These are phyloP conservation scores for Hamamelis virginiana DNA, from an alignment of 164 flowering plant species.

Conservation along the genomic window DNA sequence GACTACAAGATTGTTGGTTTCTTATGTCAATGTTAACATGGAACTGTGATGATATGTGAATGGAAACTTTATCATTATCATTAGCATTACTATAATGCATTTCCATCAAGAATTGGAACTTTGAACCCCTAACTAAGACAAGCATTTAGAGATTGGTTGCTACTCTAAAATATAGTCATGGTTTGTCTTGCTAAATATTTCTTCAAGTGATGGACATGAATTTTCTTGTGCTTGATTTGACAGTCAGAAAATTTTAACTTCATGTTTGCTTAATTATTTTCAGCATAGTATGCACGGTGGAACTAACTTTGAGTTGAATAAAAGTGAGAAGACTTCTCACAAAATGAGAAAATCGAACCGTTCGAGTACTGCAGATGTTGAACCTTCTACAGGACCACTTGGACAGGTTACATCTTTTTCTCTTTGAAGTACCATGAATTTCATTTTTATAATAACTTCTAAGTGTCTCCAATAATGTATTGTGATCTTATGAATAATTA, in stretches of 20 bases:
- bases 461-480: neutral
- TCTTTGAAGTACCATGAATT: neutral
- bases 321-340: slow-evolving; percentile 11
- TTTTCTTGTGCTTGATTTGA: neutral
- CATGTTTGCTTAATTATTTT: slow-evolving; percentile 2
- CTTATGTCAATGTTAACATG: too few relatives aligned
- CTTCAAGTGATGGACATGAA: too few relatives aligned
- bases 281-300: slow-evolving; percentile 14
- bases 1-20: too few relatives aligned
- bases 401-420: slow-evolving; percentile 33
- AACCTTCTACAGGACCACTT: slow-evolving; percentile 27
- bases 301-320: slow-evolving; percentile 6
- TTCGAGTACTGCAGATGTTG: slow-evolving; percentile 19
- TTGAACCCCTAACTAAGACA: too few relatives aligned
- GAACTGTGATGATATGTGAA: too few relatives aligned
- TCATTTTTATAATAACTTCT: neutral
- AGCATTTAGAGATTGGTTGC: too few relatives aligned
- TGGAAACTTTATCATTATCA: too few relatives aligned
- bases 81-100: neutral
- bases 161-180: too few relatives aligned
- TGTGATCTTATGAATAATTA: neutral
- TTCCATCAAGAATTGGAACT: neutral
- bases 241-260: neutral
- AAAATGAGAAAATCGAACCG: slow-evolving; percentile 14
- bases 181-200: too few relatives aligned